phyloP scores from a whole-genome alignment of 2,329 filamentous ascomycete genomes.

The Amylocarpus encephaloides region DNA sequence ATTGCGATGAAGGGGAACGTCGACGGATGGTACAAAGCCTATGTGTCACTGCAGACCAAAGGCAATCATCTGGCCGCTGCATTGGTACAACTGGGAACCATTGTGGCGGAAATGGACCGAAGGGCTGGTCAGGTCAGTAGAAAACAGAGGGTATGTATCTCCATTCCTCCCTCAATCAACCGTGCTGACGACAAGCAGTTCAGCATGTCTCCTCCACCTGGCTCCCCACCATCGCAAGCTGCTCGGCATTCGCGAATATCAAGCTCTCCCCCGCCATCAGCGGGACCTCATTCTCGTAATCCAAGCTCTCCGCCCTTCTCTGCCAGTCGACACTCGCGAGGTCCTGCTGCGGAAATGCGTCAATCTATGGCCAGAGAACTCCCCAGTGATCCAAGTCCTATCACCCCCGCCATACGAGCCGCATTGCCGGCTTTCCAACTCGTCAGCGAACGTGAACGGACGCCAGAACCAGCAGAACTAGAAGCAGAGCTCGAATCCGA shows the following conservation, averaged over 20 bases:
- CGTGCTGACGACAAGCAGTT: slow-evolving; percentile 19
- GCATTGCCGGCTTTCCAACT: slow-evolving; percentile 26
- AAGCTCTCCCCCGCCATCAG: slow-evolving; percentile 3
- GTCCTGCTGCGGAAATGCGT: slow-evolving; percentile 16
- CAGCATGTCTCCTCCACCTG: slow-evolving; percentile 11
- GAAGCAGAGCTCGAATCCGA: slow-evolving; percentile 11
- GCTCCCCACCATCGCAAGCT: slow-evolving; percentile 7
- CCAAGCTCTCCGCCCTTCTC: slow-evolving; percentile 2
- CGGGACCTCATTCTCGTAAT: neutral
- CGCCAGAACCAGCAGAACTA: slow-evolving; percentile 17
- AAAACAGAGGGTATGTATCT: slow-evolving; percentile 58
- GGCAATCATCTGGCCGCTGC: slow-evolving; percentile 63
- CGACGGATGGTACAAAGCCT: slow-evolving; percentile 80
- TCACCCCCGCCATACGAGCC: slow-evolving; percentile 27
- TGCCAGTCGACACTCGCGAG: slow-evolving; percentile 9
- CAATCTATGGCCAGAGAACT: slow-evolving; percentile 26
- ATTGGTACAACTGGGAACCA: slow-evolving; percentile 65
- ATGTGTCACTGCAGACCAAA: slow-evolving; percentile 68
- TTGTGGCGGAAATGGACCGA: slow-evolving; percentile 80
- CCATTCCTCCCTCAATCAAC: neutral
- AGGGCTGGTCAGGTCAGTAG: slow-evolving; percentile 79
- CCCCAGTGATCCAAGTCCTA: slow-evolving; percentile 25
- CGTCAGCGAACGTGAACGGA: slow-evolving; percentile 26
- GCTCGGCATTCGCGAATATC: slow-evolving; percentile 8
- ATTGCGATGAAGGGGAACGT: slow-evolving; percentile 89